Evolutionary conservation across 805 yeast species (phyloP).

Genomic region (Candida endomychidarum): DNA sequence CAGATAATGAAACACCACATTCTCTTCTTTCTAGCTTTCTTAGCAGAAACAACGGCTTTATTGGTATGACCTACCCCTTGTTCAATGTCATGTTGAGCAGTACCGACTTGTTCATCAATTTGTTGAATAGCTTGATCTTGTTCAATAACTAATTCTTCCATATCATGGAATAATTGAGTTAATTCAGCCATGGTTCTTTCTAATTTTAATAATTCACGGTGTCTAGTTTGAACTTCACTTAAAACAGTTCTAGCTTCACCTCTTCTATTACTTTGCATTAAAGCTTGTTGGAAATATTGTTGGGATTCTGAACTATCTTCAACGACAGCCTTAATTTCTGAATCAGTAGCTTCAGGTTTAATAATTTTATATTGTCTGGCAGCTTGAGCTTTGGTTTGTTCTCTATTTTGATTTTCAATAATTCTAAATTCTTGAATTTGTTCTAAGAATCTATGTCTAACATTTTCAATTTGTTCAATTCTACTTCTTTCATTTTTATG

Average conservation of each 20-base stretch:
- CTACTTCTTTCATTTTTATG: conserved; percentile 66
- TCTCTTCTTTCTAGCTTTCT: conserved; percentile 87
- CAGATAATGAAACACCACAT: conserved; percentile 77
- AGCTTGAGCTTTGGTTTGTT: conserved; percentile 81
- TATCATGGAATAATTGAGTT: conserved; percentile 90
- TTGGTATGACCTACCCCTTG: conserved; percentile 92
- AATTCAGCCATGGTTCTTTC: conserved; percentile 95
- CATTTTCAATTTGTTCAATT: conserved; percentile 86
- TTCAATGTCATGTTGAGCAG: conserved; percentile 88
- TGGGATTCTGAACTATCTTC: conserved; percentile 75
- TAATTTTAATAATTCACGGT: conserved; percentile 89
- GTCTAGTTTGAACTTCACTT: conserved; percentile 94
- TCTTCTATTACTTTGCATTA: conserved; percentile 79
- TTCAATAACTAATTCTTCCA: conserved; percentile 94
- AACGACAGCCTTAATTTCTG: conserved; percentile 80
- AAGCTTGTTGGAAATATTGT: conserved; percentile 93
- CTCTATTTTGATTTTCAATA: conserved; percentile 83
- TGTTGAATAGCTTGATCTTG: conserved; percentile 87
- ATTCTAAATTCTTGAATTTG: conserved; percentile 84
- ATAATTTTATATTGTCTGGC: conserved; percentile 91
- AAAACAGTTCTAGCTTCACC: conserved; percentile 95
- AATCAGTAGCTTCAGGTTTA: conserved; percentile 80
- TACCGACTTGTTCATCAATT: conserved; percentile 74
- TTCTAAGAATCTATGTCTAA: conserved; percentile 80
- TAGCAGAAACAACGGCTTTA: conserved; percentile 85